Evolutionary conservation across 805 yeast species (phyloP).

Genomic region (Candida pseudofarinosa): DNA sequence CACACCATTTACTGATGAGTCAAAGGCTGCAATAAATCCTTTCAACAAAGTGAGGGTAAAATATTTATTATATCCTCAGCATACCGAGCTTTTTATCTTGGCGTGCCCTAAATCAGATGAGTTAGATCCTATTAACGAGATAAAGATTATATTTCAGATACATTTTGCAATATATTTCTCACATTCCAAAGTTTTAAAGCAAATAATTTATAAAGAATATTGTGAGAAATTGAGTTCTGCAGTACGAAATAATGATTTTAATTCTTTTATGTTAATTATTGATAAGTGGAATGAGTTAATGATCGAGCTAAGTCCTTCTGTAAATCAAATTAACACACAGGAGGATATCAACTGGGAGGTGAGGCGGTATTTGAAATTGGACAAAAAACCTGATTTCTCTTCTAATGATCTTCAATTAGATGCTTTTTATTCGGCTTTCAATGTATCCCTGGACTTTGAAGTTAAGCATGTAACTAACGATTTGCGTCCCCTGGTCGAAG

Average conservation of each 20-base stretch:
- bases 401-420: constrained; percentile 1
- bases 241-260: constrained; percentile 29
- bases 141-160: constrained; percentile 44
- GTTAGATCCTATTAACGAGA: constrained; percentile 60
- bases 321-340: constrained; percentile 10
- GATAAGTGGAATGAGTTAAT: constrained; percentile 41
- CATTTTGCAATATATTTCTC: constrained; percentile 40
- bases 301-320: constrained; percentile 31
- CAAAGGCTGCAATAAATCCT: constrained; percentile 18
- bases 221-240: constrained; percentile 28
- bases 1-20: constrained; percentile 9
- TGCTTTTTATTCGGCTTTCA: constrained; percentile 1
- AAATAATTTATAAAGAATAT: constrained; percentile 30
- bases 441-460: neutral
- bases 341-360: constrained; percentile 22
- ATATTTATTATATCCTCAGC: constrained; percentile 39
- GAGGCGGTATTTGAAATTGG: constrained; percentile 11
- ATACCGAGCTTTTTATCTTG: constrained; percentile 47
- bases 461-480: too few relatives aligned
- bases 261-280: constrained; percentile 30
- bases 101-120: constrained; percentile 52
- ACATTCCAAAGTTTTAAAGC: constrained; percentile 27
- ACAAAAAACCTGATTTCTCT: constrained; percentile 8
- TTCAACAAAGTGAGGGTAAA: constrained; percentile 28
- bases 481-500: neutral